Percentiles rank a stretch among this genome's conserved stretches.
phyloP scores from a whole-genome alignment of 2,329 filamentous ascomycete genomes.

The Verticillium dahliae region DNA sequence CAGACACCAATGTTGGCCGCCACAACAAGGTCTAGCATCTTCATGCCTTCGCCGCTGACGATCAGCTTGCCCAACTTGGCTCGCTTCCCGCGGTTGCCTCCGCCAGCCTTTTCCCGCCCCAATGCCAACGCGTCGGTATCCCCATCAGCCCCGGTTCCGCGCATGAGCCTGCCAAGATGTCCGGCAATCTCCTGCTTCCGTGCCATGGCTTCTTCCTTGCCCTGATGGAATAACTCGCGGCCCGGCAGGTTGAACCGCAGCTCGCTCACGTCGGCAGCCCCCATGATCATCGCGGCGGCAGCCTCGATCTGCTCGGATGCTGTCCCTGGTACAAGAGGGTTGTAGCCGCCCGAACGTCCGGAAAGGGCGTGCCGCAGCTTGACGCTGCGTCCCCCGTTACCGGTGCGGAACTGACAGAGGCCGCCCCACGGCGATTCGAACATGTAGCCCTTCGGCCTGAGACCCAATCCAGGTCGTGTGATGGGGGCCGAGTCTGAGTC shows the following conservation, averaged over 20 bases:
- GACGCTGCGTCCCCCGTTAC: conserved; percentile 65
- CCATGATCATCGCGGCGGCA: conserved; percentile 19
- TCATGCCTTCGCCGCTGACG: conserved; percentile 79
- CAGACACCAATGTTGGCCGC: conserved; percentile 88
- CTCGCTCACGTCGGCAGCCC: conserved; percentile 60
- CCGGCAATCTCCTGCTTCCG: conserved; percentile 10
- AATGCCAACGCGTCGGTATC: conserved; percentile 53
- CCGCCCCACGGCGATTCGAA: conserved; percentile 86
- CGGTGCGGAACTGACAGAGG: conserved; percentile 77
- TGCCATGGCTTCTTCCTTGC: conserved; percentile 21
- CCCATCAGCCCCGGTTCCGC: conserved; percentile 19
- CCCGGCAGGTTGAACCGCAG: conserved; percentile 83
- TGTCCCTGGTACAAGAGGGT: not conserved
- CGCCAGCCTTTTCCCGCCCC: conserved; percentile 77
- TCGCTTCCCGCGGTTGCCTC: conserved; percentile 76
- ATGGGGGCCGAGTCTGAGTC: conserved; percentile 27
- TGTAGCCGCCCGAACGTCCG: not conserved
- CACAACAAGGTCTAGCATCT: conserved; percentile 91
- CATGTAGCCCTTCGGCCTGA: conserved; percentile 60
- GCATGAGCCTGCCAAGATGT: conserved; percentile 3
- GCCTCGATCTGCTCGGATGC: conserved; percentile 20
- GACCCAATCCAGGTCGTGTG: conserved; percentile 37
- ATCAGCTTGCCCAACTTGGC: conserved; percentile 94
- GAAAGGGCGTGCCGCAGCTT: conserved; percentile 68
- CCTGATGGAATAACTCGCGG: conserved; percentile 35